phyloP scores from a whole-genome alignment of 805 yeast genomes.

The Kodamaea kaohsiungensis region DNA sequence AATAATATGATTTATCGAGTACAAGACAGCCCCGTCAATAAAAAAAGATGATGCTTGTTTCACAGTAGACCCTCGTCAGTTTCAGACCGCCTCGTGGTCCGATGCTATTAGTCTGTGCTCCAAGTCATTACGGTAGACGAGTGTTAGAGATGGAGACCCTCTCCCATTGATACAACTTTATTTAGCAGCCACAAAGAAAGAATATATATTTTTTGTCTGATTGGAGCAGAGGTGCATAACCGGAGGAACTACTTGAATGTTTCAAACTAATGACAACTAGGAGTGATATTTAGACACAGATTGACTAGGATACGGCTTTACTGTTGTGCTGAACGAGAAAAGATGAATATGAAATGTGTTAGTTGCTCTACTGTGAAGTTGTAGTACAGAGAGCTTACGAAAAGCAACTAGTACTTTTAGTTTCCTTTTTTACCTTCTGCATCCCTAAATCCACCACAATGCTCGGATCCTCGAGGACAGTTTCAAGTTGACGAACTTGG shows the following conservation, averaged over 20 bases:
- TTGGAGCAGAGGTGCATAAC: not conserved
- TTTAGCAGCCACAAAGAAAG: not conserved
- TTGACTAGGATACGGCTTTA: not conserved
- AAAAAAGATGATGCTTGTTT: not conserved
- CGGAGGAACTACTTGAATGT: not conserved
- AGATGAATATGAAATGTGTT: no score
- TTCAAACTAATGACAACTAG: not conserved
- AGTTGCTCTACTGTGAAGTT: no score
- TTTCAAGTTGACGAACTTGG: not conserved
- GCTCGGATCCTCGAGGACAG: not conserved
- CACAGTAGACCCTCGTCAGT: slow-evolving; percentile 1
- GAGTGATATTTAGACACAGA: not conserved
- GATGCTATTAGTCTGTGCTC: not conserved
- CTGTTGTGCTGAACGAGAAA: no score
- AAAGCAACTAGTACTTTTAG: no score
- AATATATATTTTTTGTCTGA: not conserved
- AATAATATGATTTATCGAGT: not conserved
- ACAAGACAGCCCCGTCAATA: not conserved
- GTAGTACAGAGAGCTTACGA: no score
- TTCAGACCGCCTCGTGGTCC: not conserved
- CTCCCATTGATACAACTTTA: not conserved
- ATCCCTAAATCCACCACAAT: no score
- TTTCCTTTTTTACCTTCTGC: no score
- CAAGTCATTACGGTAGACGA: not conserved
- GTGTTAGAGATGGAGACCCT: slow-evolving; percentile 3